phyloP scores from a whole-genome alignment of 2,329 filamentous ascomycete genomes.

The Diaporthe aspalathi region DNA sequence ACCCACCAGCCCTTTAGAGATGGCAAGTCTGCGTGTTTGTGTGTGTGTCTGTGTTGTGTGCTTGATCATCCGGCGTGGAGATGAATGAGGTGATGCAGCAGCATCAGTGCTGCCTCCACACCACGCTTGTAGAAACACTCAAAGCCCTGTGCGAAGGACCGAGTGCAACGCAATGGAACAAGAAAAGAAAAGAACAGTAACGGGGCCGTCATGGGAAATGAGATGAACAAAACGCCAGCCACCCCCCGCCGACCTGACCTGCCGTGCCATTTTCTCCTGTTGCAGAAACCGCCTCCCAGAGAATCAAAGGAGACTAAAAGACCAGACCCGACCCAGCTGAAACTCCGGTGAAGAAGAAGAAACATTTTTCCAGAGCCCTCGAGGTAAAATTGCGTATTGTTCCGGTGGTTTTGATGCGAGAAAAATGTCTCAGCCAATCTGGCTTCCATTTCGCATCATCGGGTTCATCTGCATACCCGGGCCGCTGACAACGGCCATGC shows the following conservation, averaged over 20 bases:
- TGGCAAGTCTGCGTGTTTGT: conserved; percentile 6
- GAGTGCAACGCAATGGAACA: not conserved
- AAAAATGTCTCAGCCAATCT: conserved; percentile 30
- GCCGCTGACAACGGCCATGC: conserved; percentile 8
- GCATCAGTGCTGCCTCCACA: not conserved
- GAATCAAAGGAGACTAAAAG: not conserved
- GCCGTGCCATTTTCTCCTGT: conserved; percentile 10
- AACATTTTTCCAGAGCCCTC: conserved; percentile 1
- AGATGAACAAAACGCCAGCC: conserved; percentile 4
- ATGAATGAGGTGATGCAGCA: not conserved
- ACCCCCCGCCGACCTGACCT: not conserved
- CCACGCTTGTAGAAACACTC: not conserved
- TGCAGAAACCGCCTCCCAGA: not conserved
- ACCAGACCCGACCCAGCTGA: not conserved
- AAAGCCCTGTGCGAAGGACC: not conserved
- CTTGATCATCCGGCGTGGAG: conserved; percentile 18
- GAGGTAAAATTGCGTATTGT: not conserved
- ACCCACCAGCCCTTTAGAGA: not conserved
- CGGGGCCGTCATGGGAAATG: not conserved
- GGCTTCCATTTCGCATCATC: conserved; percentile 36
- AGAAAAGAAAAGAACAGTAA: not conserved
- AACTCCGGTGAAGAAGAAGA: not conserved
- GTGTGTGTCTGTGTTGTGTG: not conserved
- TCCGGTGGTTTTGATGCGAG: not conserved
- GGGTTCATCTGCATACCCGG: conserved; percentile 37